These are phyloP conservation scores for Choiromyces venosus DNA, from an alignment of 495 filamentous ascomycete genomes.

Conservation along the genomic window DNA sequence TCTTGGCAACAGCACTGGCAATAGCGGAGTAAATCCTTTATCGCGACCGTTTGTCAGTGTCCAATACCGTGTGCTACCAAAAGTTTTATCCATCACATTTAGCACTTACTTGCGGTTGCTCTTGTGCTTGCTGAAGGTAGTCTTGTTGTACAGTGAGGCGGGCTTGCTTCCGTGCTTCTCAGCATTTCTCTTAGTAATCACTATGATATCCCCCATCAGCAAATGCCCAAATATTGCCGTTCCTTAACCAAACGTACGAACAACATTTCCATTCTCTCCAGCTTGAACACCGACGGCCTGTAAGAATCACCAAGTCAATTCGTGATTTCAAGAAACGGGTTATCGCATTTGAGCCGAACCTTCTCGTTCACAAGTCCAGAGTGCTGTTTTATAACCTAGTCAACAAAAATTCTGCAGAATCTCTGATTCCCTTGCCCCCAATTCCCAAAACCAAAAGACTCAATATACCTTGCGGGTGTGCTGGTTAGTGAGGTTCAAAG, in stretches of 20 bases:
- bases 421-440: neutral
- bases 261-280: constrained; percentile 62
- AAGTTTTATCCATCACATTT: constrained; percentile 2
- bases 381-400: constrained; percentile 53
- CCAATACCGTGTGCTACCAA: neutral
- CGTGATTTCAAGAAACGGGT: neutral
- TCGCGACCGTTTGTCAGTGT: constrained; percentile 15
- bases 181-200: constrained; percentile 79
- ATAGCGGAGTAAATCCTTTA: constrained; percentile 80
- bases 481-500: constrained; percentile 82
- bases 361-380: constrained; percentile 88
- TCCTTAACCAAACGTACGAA: constrained; percentile 36
- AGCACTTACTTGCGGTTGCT: constrained; percentile 70
- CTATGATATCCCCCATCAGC: constrained; percentile 12
- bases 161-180: constrained; percentile 58
- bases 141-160: constrained; percentile 56
- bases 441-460: constrained; percentile 28
- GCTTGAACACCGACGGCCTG: constrained; percentile 75
- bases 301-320: constrained; percentile 29
- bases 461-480: constrained; percentile 74
- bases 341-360: constrained; percentile 52
- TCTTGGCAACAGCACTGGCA: constrained; percentile 71
- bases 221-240: neutral
- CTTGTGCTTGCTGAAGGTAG: constrained; percentile 63
- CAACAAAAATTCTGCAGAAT: constrained; percentile 35